Base-by-base conservation (phyloP, 306 rosid genomes). In the Luffa aegyptiaca region DNA sequence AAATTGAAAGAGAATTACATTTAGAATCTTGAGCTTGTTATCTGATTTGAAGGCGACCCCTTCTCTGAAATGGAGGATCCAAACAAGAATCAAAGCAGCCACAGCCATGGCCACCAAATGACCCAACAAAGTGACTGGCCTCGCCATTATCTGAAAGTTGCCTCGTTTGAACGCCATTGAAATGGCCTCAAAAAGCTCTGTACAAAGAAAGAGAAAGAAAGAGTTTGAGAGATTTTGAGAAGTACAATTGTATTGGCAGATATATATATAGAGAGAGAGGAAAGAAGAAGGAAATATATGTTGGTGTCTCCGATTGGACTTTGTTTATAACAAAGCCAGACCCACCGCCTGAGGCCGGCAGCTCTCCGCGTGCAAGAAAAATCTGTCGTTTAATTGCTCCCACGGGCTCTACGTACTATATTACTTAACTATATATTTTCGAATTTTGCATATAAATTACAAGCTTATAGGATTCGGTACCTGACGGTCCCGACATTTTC, bases 21-120 rank as follows among this genome's bases (percentile, higher is more conserved):
- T 89, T 44, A 94, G 76, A 70, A 90, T 85, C 88, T 89, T 89
- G 48, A 5, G 1, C 64, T 79, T 82, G 73, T 83, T 78, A 21
- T 46, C 31, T 44, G 97, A 90, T 42, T 42, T 83, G 85, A 92
- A 86, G 71, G 97, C 90, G 62, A 90, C 61, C 82, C 98, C 97
- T 41, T 70, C 87, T 7, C 88, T 85, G 57, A 92, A 88, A 45
- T 82, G 87, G 5, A 94, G 81, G 66, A 89, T 75, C 93, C 93
- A 90, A 81, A 90, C 80, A 11, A 89, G 79, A 62, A 92, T 36
- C 52, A 94, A 91, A 12, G 86, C 88, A 4, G 86, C 48, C 48
- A 90, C 82, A 17, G 89, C 92, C 59, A 90, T 86, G 80, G 88
- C 88, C 21, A 86, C 66, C 86, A 94, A 74, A 81, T 94, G 96